Percentiles rank a stretch among this genome's conserved stretches.
These are phyloP conservation scores for Musa itinerans DNA, from an alignment of 176 grass and related monocot genomes.

Conservation along the genomic window DNA sequence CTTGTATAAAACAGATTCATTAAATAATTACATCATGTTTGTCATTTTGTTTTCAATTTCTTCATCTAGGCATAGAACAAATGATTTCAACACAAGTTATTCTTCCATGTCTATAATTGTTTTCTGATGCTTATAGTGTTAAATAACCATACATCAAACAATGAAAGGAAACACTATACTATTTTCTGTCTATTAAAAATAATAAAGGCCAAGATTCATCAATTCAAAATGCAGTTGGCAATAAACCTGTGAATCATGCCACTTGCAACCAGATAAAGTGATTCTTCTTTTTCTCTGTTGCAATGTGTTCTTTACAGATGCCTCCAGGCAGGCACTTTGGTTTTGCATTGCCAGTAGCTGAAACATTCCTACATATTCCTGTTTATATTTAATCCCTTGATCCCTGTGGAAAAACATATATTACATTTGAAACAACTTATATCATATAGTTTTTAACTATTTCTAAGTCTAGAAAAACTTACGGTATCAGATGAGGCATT, in stretches of 20 bases:
- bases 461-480: constrained; percentile 12
- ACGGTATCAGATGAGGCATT: constrained; percentile 31
- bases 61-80: too few relatives aligned
- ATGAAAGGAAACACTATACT: not conserved
- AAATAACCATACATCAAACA: not conserved
- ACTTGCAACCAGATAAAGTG: constrained; percentile 52
- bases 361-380: constrained; percentile 39
- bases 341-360: constrained; percentile 26
- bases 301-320: constrained; percentile 35
- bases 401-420: constrained; percentile 33
- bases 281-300: constrained; percentile 26
- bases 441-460: constrained; percentile 19
- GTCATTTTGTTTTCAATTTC: too few relatives aligned
- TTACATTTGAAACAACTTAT: constrained; percentile 4
- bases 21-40: too few relatives aligned
- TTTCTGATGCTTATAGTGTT: not conserved
- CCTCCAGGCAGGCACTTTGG: constrained; percentile 49
- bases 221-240: not conserved
- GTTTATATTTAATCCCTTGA: constrained; percentile 18
- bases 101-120: not conserved
- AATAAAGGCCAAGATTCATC: not conserved
- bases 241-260: constrained; percentile 67
- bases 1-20: too few relatives aligned
- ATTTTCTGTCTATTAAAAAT: not conserved
- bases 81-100: not conserved